Evolutionary conservation across 805 yeast species (phyloP), one percentile per base, ranked within the genome.

Genomic region (Saitoella complicata): DNA sequence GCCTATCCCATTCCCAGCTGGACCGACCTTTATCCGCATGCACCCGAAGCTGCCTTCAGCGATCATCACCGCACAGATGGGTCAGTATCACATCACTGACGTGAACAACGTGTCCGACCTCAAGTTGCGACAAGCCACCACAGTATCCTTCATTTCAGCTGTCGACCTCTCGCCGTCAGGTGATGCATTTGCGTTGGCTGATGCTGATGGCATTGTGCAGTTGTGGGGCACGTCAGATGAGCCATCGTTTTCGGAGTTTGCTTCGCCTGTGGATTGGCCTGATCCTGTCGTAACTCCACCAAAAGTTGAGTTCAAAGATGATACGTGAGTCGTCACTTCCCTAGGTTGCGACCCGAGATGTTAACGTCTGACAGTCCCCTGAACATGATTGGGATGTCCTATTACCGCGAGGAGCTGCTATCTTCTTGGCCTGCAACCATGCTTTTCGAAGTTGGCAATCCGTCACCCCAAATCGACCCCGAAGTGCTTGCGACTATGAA

Each of bases 1-100:
- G 0, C 95, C 96, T 3, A 68, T 88, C 6, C 75, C 95, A 4
- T 85, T 86, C 55, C 86, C 91, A 0, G 79, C 86, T 0, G 96
- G 96, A 8, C 95, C 97, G 0, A 70, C 81, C 7, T 81, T 72
- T 57, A 91, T 80, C 1, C 70, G 81, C 41, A 68, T 88, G 49
- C 96, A 88, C 62, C 96, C 97, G 5, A 80, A 81, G 48, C 58
- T 86, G 42, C 80, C 82, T 36, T 76, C 80, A 34, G 73, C 85
- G 39, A 59, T 85, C 4, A 76, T 83, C 6, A 80, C 84, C 0
- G 80, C 95, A 0, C 69, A 69, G 13, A 61, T 73, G 21, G 97
- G 97, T 11, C 88, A 85, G 48, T 65, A 91, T 46, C 94, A 86
- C 55, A 79, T 86, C 51, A 72, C 85, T 30, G 96, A 91, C 59